These are phyloP conservation scores for Leucocoprinus leucothites DNA, from an alignment of 768 basidiomycete species.

Conservation along the genomic window DNA sequence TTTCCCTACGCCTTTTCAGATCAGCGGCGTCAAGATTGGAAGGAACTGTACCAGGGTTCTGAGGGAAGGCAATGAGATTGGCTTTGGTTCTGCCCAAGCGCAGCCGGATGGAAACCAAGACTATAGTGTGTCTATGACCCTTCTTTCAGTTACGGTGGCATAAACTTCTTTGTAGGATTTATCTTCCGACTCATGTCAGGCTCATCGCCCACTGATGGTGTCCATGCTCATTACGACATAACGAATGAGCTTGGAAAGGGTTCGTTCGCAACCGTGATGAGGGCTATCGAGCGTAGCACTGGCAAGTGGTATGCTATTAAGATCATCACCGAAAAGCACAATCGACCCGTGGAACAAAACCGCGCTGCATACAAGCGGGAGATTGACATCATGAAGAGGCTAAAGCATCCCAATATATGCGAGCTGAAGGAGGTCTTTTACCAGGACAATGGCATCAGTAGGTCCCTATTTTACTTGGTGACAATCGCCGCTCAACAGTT, in stretches of 20 bases:
- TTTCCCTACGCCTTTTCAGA: slow-evolving; percentile 33
- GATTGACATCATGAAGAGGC: slow-evolving; percentile 71
- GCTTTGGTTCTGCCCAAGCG: slow-evolving; percentile 63
- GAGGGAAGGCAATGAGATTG: slow-evolving; percentile 81
- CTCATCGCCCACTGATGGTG: slow-evolving; percentile 44
- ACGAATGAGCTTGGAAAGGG: slow-evolving; percentile 80
- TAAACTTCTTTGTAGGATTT: slow-evolving; percentile 45
- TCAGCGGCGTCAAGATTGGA: slow-evolving; percentile 65
- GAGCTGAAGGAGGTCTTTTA: slow-evolving; percentile 74
- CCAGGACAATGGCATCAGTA: slow-evolving; percentile 58
- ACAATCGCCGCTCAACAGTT: slow-evolving; percentile 15
- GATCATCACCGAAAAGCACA: slow-evolving; percentile 60
- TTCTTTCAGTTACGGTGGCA: background rate
- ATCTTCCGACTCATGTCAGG: slow-evolving; percentile 66
- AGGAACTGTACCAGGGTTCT: slow-evolving; percentile 54
- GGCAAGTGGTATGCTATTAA: slow-evolving; percentile 86
- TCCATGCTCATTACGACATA: slow-evolving; percentile 67
- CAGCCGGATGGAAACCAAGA: slow-evolving; percentile 55
- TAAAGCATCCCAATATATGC: slow-evolving; percentile 84
- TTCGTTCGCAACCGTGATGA: slow-evolving; percentile 87
- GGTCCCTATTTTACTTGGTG: slow-evolving; percentile 23
- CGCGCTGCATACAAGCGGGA: slow-evolving; percentile 56
- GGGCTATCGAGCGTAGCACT: slow-evolving; percentile 67
- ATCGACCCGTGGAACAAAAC: slow-evolving; percentile 26
- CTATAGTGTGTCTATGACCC: slow-evolving; percentile 53